These are phyloP conservation scores for Teunomyces gatunensis DNA, from an alignment of 805 yeast genomes.

Conservation along the genomic window DNA sequence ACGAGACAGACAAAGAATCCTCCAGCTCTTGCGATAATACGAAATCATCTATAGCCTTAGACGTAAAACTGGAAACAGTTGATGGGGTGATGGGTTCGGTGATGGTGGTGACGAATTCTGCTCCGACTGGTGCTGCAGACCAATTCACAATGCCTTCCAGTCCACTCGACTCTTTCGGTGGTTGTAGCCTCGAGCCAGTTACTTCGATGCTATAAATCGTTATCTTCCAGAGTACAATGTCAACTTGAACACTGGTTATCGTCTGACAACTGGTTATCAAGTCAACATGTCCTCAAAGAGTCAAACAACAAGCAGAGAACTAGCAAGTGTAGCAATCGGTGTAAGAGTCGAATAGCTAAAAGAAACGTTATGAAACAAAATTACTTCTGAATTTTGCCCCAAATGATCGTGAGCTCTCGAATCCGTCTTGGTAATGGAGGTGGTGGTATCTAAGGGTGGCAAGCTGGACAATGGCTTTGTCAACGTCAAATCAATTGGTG, in stretches of 20 bases:
- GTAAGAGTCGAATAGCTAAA: background rate
- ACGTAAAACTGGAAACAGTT: constrained; percentile 1
- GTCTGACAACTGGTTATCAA: constrained; percentile 1
- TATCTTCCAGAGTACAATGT: background rate
- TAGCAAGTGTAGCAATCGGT: constrained; percentile 6
- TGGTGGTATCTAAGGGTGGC: constrained; percentile 1
- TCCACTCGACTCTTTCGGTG: background rate
- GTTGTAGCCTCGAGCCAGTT: constrained; percentile 15
- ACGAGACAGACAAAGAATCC: constrained; percentile 8
- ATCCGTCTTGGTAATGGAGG: background rate
- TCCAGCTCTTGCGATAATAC: constrained; percentile 8
- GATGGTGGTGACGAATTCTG: constrained; percentile 1
- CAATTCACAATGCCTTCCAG: background rate
- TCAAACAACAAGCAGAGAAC: constrained; percentile 32
- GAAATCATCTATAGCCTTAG: constrained; percentile 6
- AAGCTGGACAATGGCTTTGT: constrained; percentile 2
- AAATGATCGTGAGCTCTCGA: constrained; percentile 20
- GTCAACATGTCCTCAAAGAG: background rate
- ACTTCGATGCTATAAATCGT: constrained; percentile 34
- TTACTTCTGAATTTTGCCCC: constrained; percentile 50
- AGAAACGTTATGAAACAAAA: constrained; percentile 25
- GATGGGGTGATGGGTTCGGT: constrained; percentile 2
- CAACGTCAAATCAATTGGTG: constrained; percentile 40
- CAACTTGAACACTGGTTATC: background rate
- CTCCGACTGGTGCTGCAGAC: constrained; percentile 5